Evolutionary conservation across 176 grass and related monocot genomes (phyloP).

Genomic region (Pharus latifolius): DNA sequence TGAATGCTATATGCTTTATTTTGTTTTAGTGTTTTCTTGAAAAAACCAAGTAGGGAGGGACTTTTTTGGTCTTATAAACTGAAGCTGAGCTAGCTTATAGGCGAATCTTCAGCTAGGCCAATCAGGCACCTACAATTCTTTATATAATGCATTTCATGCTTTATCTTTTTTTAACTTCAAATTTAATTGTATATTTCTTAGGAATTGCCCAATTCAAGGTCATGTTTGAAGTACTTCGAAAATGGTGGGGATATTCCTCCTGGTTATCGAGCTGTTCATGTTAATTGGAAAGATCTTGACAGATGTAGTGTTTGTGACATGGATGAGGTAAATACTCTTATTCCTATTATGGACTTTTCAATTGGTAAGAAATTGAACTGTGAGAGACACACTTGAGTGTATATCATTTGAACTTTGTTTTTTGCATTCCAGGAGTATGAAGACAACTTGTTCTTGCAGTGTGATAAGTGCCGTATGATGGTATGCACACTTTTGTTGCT

Average conservation of each 20-base stretch:
- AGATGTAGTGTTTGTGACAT: slow-evolving; percentile 96
- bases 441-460: slow-evolving; percentile 97
- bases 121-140: neutral
- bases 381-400: too few species aligned
- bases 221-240: slow-evolving; percentile 89
- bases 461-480: slow-evolving; percentile 99
- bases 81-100: too few species aligned
- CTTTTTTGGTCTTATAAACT: too few species aligned
- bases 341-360: neutral
- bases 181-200: slow-evolving; percentile 30
- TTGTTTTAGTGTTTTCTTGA: too few species aligned
- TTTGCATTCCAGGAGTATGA: slow-evolving; percentile 79
- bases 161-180: slow-evolving; percentile 15
- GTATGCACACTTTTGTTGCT: slow-evolving; percentile 32
- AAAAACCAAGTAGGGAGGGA: too few species aligned
- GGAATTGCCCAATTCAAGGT: slow-evolving; percentile 92
- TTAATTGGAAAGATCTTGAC: slow-evolving; percentile 98
- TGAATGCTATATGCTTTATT: too few species aligned
- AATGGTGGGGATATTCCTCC: slow-evolving; percentile 51
- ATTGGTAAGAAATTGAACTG: slow-evolving; percentile 5
- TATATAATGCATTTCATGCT: neutral
- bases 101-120: too few species aligned
- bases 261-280: slow-evolving; percentile 92
- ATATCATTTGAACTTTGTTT: slow-evolving; percentile 21
- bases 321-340: slow-evolving; percentile 78